Evolutionary conservation across 108 stramenopile genomes (phyloP), one percentile per base, ranked within the genome.

Genomic region (Poteriospumella lacustris): DNA sequence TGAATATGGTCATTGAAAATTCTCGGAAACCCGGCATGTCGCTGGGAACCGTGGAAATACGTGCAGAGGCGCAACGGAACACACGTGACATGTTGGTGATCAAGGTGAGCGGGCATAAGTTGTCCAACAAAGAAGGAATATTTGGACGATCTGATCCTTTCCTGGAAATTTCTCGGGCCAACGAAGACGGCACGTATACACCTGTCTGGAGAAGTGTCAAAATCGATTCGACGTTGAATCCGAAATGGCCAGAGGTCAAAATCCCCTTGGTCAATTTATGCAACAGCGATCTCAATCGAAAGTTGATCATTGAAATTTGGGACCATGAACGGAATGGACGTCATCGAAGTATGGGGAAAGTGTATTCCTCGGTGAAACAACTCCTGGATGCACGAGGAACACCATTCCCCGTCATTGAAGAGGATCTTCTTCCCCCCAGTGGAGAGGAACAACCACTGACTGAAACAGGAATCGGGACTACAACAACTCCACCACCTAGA

Each of bases 91-190:
- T 60, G 42, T 33, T 82, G 1, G 42, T 28, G 26, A 3, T 81
- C 36, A 56, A 42, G n/a, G 28, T 93, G 76, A 60, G 68, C 12
- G 92, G 90, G 31, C 69, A 72, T 58, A 89, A 91, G n/a, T 84
- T 93, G 56, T 89, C 88, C 69, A 93, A 91, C 78, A 87, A 82
- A 0, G 92, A 93, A 67, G 91, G 92, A 44, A 79, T 89, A 31
- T 83, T 91, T 42, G 78, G 87, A 38, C 91, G 89, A 64, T 88
- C 87, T 24, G 92, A 93, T 87, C 92, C 92, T 26, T 93, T 93
- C 41, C 89, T 85, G 58, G 31, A 12, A 64, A 24, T 64, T 31
- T 64, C 60, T 5, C 3, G 60, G 31, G 83, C 82, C 5, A 75
- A 83, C 41, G 83, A 90, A 52, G 85, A 87, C 76, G 85, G 86